These are phyloP conservation scores for Ceratobasidium sp. DNA, from an alignment of 1,284 basidiomycete genomes.

Conservation along the genomic window DNA sequence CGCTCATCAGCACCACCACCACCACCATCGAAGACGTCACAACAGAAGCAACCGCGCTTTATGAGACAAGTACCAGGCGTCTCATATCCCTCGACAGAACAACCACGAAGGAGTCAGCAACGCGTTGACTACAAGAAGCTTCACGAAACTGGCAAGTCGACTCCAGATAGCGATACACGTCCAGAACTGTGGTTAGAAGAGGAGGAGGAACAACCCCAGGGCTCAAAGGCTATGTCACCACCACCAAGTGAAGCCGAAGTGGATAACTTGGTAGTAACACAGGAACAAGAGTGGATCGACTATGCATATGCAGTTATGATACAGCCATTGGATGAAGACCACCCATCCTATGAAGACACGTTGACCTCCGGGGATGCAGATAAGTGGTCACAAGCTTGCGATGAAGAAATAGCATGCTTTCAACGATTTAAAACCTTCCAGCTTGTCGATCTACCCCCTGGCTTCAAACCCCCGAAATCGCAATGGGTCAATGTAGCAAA, in stretches of 20 bases:
- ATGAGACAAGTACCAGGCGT: no score
- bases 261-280: no score
- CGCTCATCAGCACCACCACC: not conserved
- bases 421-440: not conserved
- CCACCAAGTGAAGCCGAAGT: no score
- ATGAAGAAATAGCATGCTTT: not conserved
- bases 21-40: not conserved
- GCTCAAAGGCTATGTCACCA: no score
- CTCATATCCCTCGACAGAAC: no score
- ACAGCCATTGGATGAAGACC: not conserved
- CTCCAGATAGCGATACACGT: not conserved
- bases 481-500: no score
- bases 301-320: no score
- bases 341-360: constrained; percentile 9
- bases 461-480: not conserved
- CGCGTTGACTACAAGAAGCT: no score
- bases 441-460: not conserved
- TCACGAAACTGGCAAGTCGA: not conserved
- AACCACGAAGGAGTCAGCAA: no score
- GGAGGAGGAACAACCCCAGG: not conserved
- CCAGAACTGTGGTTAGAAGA: no score
- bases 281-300: no score
- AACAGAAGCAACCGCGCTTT: no score
- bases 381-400: not conserved
- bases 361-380: not conserved